Evolutionary conservation across 805 yeast genomes (phyloP).

Genomic region (Kodamaea fukazawae): DNA sequence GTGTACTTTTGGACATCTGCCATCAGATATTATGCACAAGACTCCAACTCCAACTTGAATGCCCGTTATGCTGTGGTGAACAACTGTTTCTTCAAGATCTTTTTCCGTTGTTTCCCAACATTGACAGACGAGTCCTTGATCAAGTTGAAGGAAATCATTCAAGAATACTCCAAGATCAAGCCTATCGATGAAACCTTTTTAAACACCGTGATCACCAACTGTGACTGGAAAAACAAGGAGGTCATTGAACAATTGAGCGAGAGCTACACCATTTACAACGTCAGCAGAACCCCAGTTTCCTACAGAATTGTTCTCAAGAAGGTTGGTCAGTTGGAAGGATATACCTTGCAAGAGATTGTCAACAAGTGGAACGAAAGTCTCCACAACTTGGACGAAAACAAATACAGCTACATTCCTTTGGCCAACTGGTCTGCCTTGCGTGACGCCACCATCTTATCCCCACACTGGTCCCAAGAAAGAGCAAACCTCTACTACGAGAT

Average conservation of each 20-base stretch:
- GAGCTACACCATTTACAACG: constrained; percentile 55
- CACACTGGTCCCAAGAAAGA: constrained; percentile 40
- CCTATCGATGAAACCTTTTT: constrained; percentile 77
- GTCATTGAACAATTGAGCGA: constrained; percentile 62
- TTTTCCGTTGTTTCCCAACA: constrained; percentile 57
- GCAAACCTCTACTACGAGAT: constrained; percentile 53
- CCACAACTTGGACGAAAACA: constrained; percentile 44
- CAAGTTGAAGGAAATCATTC: constrained; percentile 55
- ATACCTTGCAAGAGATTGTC: constrained; percentile 50
- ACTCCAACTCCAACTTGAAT: constrained; percentile 50
- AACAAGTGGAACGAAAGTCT: constrained; percentile 55
- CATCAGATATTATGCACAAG: constrained; percentile 48
- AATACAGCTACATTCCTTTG: constrained; percentile 63
- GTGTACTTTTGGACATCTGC: constrained; percentile 63
- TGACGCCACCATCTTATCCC: constrained; percentile 63
- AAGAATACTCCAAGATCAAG: constrained; percentile 53
- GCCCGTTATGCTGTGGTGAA: constrained; percentile 72
- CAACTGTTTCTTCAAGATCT: constrained; percentile 63
- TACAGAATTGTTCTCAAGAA: constrained; percentile 72
- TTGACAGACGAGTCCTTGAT: constrained; percentile 53
- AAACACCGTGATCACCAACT: constrained; percentile 68
- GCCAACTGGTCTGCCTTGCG: constrained; percentile 85
- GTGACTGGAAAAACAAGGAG: constrained; percentile 64
- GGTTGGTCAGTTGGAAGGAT: constrained; percentile 59
- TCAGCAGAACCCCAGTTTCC: constrained; percentile 64